Evolutionary conservation across 345 rosid species (phyloP).

Genomic region (Brassica napus): DNA sequence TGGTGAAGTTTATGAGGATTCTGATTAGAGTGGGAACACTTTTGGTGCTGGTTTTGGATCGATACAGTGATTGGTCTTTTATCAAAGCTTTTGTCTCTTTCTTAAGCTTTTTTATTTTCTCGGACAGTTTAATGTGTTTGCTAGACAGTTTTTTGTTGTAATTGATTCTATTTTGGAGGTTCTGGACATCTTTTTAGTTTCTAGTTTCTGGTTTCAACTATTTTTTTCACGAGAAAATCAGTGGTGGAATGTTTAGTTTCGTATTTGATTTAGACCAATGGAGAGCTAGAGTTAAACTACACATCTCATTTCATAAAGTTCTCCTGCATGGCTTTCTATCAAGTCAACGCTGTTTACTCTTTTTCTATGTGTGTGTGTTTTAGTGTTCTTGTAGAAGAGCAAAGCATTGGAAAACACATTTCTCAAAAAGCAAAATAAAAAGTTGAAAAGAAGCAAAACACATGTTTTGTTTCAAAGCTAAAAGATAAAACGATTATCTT

Average conservation of each 20-base stretch:
- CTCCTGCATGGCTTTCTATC: too few species aligned
- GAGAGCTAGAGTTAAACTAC: too few species aligned
- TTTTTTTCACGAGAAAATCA: not conserved
- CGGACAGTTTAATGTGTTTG: slow-evolving; percentile 19
- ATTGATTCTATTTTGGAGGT: slow-evolving; percentile 27
- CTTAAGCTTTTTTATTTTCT: slow-evolving; percentile 3
- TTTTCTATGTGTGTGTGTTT: not conserved
- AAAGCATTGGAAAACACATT: not conserved
- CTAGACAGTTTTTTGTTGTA: slow-evolving; percentile 40
- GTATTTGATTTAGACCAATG: too few species aligned
- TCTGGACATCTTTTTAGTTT: not conserved
- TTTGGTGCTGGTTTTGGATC: slow-evolving; percentile 18
- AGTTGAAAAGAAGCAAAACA: not conserved
- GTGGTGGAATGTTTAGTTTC: not conserved
- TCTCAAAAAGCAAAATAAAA: not conserved
- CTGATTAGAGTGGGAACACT: slow-evolving; percentile 50
- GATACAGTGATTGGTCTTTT: slow-evolving; percentile 23
- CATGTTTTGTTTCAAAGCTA: not conserved
- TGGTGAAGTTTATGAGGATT: slow-evolving; percentile 69
- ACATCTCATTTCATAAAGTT: too few species aligned
- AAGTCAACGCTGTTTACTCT: not conserved
- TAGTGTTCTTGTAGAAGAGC: not conserved
- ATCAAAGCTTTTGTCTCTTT: not conserved
- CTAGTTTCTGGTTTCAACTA: not conserved
- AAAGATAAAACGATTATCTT: not conserved